These are phyloP conservation scores for Colletotrichum musicola DNA, from an alignment of 2,329 filamentous ascomycete genomes.

Conservation along the genomic window DNA sequence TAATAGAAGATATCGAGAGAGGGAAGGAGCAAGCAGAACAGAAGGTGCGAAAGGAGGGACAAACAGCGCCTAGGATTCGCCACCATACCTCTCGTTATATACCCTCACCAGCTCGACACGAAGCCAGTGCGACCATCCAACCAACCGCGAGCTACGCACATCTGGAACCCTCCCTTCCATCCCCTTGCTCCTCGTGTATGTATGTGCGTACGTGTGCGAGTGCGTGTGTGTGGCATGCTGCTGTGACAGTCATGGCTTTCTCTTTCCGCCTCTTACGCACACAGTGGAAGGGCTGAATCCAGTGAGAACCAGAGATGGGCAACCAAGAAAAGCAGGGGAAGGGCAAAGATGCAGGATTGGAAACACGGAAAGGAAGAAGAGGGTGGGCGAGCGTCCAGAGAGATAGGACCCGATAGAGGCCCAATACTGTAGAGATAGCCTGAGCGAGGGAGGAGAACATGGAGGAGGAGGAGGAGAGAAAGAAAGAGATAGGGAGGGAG, in stretches of 20 bases:
- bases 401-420: neutral
- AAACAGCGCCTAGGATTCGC: constrained; percentile 1
- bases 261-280: neutral
- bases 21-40: neutral
- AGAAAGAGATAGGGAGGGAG: neutral
- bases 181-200: neutral
- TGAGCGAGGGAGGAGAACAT: neutral
- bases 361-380: constrained; percentile 4
- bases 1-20: no score
- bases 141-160: constrained; percentile 4
- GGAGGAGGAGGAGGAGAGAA: neutral
- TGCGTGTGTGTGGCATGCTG: neutral
- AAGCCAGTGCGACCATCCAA: constrained; percentile 7
- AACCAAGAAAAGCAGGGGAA: neutral
- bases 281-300: neutral
- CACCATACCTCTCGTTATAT: constrained; percentile 33
- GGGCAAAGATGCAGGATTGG: neutral
- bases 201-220: neutral
- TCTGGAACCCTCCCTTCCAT: neutral
- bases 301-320: neutral
- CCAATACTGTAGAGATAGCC: neutral
- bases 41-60: neutral
- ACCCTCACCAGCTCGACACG: neutral
- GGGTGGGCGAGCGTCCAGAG: neutral
- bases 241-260: neutral